Conservation (phyloP, 106 monocot genomes). For the Dendrobium chrysotoxum region DNA sequence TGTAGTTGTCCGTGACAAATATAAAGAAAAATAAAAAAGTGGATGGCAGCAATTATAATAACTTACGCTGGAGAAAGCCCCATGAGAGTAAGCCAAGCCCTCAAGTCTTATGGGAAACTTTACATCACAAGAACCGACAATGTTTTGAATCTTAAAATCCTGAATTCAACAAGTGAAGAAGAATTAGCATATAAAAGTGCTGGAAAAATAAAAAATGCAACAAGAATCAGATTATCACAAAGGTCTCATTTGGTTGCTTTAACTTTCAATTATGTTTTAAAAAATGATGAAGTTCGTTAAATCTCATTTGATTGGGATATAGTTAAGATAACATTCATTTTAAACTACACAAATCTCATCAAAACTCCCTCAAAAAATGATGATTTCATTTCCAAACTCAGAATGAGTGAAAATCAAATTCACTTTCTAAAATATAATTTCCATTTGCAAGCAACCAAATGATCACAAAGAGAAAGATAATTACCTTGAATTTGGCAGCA, state of each 20-base stretch:
- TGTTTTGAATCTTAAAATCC: constrained; percentile 99
- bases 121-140: constrained; percentile 97
- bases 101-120: constrained; percentile 96
- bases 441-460: no score
- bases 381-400: no score
- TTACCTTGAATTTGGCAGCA: constrained; percentile 87
- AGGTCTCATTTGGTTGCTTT: no score
- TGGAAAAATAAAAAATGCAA: background rate
- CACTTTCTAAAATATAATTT: no score
- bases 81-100: constrained; percentile 88
- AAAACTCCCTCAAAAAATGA: background rate
- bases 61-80: constrained; percentile 95
- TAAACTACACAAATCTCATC: no score
- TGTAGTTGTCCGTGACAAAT: background rate
- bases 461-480: background rate
- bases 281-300: background rate
- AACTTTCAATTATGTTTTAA: no score
- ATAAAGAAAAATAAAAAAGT: no score
- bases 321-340: no score
- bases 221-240: background rate
- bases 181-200: background rate
- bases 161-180: constrained; percentile 12
- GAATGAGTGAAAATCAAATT: no score
- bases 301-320: background rate
- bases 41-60: background rate